Percentiles rank a stretch among this genome's conserved stretches.
Evolutionary conservation across 805 yeast species (phyloP).

Genomic region (Candida broadrunensis): DNA sequence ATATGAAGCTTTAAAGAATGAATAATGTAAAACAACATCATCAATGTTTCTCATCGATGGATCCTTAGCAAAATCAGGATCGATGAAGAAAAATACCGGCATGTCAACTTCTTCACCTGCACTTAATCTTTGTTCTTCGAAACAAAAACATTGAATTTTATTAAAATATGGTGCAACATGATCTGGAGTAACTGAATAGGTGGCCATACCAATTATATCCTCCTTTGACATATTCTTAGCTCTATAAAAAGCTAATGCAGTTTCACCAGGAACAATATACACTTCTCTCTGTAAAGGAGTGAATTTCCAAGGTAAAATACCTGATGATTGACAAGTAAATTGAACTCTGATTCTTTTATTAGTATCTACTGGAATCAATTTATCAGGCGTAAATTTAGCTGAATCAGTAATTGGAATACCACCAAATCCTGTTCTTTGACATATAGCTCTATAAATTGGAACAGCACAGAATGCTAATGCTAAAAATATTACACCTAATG

Average conservation of each 20-base stretch:
- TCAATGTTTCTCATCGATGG: constrained; percentile 90
- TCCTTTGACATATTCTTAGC: constrained; percentile 84
- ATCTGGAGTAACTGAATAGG: constrained; percentile 94
- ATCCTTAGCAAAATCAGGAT: constrained; percentile 91
- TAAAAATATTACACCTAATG: constrained; percentile 67
- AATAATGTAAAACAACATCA: constrained; percentile 86
- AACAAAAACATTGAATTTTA: constrained; percentile 97
- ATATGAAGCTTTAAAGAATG: constrained; percentile 73
- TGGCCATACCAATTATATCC: constrained; percentile 97
- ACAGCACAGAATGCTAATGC: constrained; percentile 88
- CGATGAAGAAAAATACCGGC: constrained; percentile 97
- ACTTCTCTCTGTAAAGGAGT: constrained; percentile 94
- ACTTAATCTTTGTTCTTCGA: constrained; percentile 88
- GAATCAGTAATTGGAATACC: constrained; percentile 92
- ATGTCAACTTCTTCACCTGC: constrained; percentile 98
- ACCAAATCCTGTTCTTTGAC: constrained; percentile 94
- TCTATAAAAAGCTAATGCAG: constrained; percentile 92
- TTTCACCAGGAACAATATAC: constrained; percentile 91
- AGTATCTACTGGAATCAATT: constrained; percentile 82
- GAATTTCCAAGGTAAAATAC: constrained; percentile 91
- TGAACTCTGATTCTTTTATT: constrained; percentile 77
- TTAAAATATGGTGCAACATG: constrained; percentile 95
- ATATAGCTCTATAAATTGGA: constrained; percentile 85
- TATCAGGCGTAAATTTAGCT: constrained; percentile 78
- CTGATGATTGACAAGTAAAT: constrained; percentile 90